Base-by-base conservation (phyloP, 1,284 basidiomycete genomes). In the Heliocybe sulcata region DNA sequence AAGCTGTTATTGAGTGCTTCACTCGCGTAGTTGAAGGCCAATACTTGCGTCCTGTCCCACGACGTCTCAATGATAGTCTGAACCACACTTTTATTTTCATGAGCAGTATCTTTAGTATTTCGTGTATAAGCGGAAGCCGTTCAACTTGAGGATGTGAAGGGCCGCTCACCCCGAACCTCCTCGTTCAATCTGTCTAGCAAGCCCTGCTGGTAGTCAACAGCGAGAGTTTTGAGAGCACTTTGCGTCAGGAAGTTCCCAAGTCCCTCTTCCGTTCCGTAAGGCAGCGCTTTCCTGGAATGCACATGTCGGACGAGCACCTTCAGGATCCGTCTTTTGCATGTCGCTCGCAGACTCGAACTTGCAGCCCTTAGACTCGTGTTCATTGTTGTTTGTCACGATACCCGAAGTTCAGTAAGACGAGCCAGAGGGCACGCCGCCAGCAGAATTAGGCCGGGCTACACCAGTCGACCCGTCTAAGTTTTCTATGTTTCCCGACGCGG, bases 1-100 rank as follows among this genome's bases (percentile, higher is more conserved):
- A 94, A 99, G 64, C 85, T 87, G 70, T 98, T 98, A 75, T 99
- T 99, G 59, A 98, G 76, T 11, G 96, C 92, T 53, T 93, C 82
- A 59, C 89, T 90, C 2, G 94, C 94, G 65, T 95, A 94, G 73
- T 93, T 97, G 74, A 95, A 98, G 35, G 85, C 84, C 50, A 95
- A 73, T 2, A 85, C 79, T 58, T 83, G 74, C 35, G 79, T 75
- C 42, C 82, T 80, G 54, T 85, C 77, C 29, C 72, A 67, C 1
- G 93, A 82, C 3, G 90, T 81, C 52, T 80, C 77, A 35, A 92
- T 81, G 35, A 95, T 81, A 16, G 90, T 88, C 62, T 97, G 85
- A 0, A 82, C 80, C 35, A 95, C 80, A 47, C 74, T 80, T 61
- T 77, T 72, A 58, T 77, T 77, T 63, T 82, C 81, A 55, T 81